Percentiles rank a stretch among this genome's conserved stretches.
Evolutionary conservation across 202 grass and related monocot species (phyloP).

Genomic region (Saccharum hybrid): DNA sequence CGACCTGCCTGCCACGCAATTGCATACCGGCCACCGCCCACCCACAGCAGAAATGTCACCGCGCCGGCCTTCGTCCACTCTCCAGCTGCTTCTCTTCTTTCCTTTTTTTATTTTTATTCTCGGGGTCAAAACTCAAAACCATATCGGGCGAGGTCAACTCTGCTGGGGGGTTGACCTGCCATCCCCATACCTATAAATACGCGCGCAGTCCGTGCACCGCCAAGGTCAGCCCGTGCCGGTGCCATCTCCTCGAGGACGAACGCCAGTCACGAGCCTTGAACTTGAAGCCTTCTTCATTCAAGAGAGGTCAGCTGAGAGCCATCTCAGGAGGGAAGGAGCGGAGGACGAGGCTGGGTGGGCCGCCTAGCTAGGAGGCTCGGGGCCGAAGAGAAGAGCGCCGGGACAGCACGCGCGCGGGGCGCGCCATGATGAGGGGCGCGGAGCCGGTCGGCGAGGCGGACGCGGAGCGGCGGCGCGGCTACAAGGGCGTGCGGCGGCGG

Average conservation of each 20-base stretch:
- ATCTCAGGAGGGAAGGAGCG: neutral
- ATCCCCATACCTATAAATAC: slow-evolving; percentile 42
- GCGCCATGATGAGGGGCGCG: slow-evolving; percentile 47
- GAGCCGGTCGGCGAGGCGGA: neutral
- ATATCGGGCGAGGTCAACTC: slow-evolving; percentile 38
- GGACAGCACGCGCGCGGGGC: slow-evolving; percentile 20
- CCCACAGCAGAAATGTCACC: neutral
- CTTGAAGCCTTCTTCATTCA: neutral
- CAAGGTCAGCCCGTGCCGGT: slow-evolving; percentile 19
- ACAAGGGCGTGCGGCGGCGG: slow-evolving; percentile 73
- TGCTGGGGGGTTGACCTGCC: slow-evolving; percentile 15
- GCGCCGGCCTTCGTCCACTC: neutral
- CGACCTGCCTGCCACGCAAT: neutral
- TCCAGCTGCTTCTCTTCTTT: neutral
- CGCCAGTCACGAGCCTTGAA: neutral
- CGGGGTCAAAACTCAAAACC: slow-evolving; percentile 19
- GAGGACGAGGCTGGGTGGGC: neutral
- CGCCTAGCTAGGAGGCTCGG: slow-evolving; percentile 30
- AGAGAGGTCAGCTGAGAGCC: neutral
- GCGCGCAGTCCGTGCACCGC: slow-evolving; percentile 3
- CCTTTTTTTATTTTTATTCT: neutral
- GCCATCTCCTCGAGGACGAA: slow-evolving; percentile 13
- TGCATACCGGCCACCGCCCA: neutral
- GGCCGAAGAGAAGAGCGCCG: neutral
- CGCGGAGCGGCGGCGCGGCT: slow-evolving; percentile 56